phyloP scores from a whole-genome alignment of 108 stramenopile genomes.

The Stephanodiscus minutulus region DNA sequence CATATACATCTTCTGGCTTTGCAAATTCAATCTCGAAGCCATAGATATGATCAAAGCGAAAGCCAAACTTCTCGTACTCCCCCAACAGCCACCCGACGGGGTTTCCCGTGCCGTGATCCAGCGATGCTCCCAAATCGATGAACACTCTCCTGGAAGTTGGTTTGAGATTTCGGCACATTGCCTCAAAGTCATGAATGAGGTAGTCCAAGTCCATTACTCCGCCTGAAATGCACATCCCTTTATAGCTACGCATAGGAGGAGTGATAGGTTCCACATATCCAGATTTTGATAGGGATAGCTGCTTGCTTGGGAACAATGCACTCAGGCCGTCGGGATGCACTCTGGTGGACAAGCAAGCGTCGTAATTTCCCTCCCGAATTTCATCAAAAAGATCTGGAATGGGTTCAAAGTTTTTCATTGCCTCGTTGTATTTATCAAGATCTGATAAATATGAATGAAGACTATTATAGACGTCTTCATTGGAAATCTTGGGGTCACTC shows the following conservation, averaged over 20 bases:
- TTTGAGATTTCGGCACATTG: conserved; percentile 61
- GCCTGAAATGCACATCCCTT: background rate
- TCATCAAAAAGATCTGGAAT: conserved; percentile 13
- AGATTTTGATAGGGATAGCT: conserved; percentile 31
- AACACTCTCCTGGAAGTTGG: conserved; percentile 44
- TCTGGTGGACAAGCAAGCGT: background rate
- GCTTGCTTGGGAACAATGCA: conserved; percentile 23
- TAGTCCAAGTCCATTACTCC: conserved; percentile 46
- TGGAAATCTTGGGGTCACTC: background rate
- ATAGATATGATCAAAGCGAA: conserved; percentile 77
- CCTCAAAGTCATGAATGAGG: conserved; percentile 70
- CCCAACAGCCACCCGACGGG: conserved; percentile 43
- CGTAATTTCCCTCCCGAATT: conserved; percentile 13
- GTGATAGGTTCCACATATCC: conserved; percentile 54
- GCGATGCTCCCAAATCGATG: conserved; percentile 70
- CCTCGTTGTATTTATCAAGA: conserved; percentile 18
- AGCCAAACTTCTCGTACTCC: conserved; percentile 59
- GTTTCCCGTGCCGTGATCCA: conserved; percentile 45
- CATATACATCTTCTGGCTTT: conserved; percentile 43
- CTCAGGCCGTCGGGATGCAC: conserved; percentile 22
- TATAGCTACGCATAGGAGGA: conserved; percentile 53
- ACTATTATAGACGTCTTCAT: background rate
- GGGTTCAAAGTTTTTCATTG: conserved; percentile 18
- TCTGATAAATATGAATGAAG: conserved; percentile 10
- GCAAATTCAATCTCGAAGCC: conserved; percentile 51